phyloP scores from a whole-genome alignment of 1,139 yeast genomes.

The Starmera stellimalicola region DNA sequence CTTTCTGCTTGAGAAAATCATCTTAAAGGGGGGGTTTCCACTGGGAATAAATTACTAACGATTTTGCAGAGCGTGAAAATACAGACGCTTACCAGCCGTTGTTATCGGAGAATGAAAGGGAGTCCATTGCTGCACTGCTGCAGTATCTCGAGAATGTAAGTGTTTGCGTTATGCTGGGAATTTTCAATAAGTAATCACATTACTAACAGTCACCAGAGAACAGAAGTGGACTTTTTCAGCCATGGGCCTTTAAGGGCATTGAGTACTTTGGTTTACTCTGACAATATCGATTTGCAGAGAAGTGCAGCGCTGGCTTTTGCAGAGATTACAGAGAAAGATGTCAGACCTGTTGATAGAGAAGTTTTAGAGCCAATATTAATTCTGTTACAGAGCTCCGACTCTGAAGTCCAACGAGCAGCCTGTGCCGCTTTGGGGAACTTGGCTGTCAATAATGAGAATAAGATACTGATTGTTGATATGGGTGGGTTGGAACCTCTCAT shows the following conservation, averaged over 20 bases:
- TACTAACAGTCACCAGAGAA: constrained; percentile 22
- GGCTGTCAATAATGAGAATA: constrained; percentile 94
- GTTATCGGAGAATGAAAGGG: constrained; percentile 94
- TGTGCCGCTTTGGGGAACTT: constrained; percentile 96
- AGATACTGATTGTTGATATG: constrained; percentile 89
- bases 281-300: constrained; percentile 88
- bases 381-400: constrained; percentile 75
- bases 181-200: neutral
- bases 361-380: constrained; percentile 90
- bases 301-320: constrained; percentile 98
- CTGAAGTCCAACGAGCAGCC: constrained; percentile 96
- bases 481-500: constrained; percentile 95
- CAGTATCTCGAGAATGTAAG: constrained; percentile 76
- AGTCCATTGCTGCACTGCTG: constrained; percentile 83
- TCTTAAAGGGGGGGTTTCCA: too few relatives aligned
- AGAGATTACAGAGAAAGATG: constrained; percentile 94
- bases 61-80: constrained; percentile 24
- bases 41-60: neutral
- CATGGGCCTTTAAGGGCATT: constrained; percentile 86
- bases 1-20: too few relatives aligned
- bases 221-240: constrained; percentile 86
- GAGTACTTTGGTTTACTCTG: constrained; percentile 88
- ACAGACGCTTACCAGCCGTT: constrained; percentile 63
- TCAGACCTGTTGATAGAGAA: constrained; percentile 80
- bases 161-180: constrained; percentile 6